Evolutionary conservation across 106 monocot species (phyloP).

Genomic region (Allium fistulosum): DNA sequence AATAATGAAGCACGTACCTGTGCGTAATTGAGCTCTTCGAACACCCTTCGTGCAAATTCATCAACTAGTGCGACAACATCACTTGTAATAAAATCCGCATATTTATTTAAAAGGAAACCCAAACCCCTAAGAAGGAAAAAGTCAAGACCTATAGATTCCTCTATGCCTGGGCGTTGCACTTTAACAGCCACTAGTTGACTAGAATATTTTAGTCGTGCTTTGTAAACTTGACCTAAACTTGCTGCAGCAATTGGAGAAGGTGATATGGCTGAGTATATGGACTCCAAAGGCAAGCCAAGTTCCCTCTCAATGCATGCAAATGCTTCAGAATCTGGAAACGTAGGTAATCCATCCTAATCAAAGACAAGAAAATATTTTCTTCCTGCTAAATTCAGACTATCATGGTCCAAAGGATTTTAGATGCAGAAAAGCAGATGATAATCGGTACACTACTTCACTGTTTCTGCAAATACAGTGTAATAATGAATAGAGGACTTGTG

Average conservation of each 20-base stretch:
- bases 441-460: too few species aligned
- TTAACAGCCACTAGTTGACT: constrained; percentile 88
- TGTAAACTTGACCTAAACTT: constrained; percentile 98
- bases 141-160: constrained; percentile 86
- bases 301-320: constrained; percentile 92
- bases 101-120: constrained; percentile 85
- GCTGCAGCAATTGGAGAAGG: constrained; percentile 97
- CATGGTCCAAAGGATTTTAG: too few species aligned
- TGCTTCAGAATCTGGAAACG: constrained; percentile 81
- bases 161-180: constrained; percentile 86
- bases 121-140: constrained; percentile 86
- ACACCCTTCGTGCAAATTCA: constrained; percentile 95
- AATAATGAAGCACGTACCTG: constrained; percentile 41
- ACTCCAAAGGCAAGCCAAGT: constrained; percentile 72
- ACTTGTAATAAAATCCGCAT: constrained; percentile 76
- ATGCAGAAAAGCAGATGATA: too few species aligned
- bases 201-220: constrained; percentile 74
- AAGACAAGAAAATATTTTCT: constrained; percentile 3
- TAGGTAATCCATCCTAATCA: constrained; percentile 80
- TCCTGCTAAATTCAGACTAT: too few species aligned
- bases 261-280: constrained; percentile 79
- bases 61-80: constrained; percentile 96
- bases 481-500: too few species aligned
- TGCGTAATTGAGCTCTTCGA: constrained; percentile 96
- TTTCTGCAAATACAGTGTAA: too few species aligned